Conservation (phyloP, 139 green algal species). For the Volvox reticuliferus region DNA sequence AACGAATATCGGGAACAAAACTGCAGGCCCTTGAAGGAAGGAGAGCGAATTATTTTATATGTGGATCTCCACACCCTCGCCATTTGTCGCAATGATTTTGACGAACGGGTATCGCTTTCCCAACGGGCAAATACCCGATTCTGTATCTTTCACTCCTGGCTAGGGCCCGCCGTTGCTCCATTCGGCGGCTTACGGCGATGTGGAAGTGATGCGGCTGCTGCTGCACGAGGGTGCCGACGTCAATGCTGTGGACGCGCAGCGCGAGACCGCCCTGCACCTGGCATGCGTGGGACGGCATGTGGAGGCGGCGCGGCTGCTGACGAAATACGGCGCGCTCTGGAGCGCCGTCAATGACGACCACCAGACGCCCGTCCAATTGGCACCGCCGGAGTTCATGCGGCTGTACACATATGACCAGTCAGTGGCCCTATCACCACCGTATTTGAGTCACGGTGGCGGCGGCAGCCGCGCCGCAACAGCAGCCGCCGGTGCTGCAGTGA, state of each 20-base stretch:
- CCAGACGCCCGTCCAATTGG: conserved; percentile 52
- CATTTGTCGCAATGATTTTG: too few relatives aligned
- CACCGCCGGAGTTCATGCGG: conserved; percentile 36
- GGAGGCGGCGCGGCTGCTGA: conserved; percentile 50
- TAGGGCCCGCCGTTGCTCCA: conserved; percentile 54
- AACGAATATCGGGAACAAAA: too few relatives aligned
- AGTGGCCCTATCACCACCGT: background rate
- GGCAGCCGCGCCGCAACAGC: background rate
- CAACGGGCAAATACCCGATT: too few relatives aligned
- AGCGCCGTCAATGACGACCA: conserved; percentile 37
- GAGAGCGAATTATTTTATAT: too few relatives aligned
- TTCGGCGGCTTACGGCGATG: conserved; percentile 51
- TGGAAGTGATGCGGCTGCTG: conserved; percentile 61
- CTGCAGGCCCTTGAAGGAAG: too few relatives aligned
- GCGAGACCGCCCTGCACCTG: conserved; percentile 67
- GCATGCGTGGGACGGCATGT: conserved; percentile 55
- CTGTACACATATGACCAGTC: background rate
- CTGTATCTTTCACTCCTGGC: too few relatives aligned
- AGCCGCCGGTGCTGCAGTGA: background rate
- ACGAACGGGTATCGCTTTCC: too few relatives aligned
- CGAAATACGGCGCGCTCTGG: conserved; percentile 46
- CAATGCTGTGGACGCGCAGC: conserved; percentile 35
- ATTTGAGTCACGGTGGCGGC: background rate
- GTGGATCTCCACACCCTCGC: too few relatives aligned
- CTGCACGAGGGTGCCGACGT: conserved; percentile 59